These are phyloP conservation scores for Mucor saturninus DNA, from an alignment of 371 early-diverging fungal species.

Conservation along the genomic window DNA sequence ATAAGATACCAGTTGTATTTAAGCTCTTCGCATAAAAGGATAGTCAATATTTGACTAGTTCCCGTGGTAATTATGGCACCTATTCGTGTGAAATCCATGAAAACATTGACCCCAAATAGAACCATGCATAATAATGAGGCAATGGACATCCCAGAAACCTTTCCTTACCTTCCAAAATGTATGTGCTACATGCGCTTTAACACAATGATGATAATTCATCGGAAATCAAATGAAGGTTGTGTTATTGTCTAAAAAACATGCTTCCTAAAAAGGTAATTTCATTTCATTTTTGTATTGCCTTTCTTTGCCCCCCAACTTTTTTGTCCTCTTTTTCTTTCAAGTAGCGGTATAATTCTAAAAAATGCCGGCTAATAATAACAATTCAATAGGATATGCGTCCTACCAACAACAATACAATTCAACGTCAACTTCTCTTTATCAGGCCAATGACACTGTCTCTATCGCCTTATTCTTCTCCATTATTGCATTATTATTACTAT, in stretches of 20 bases:
- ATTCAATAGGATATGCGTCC: slow-evolving; percentile 48
- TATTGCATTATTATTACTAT: slow-evolving; percentile 37
- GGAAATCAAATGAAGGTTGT: background rate
- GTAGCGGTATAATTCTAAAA: slow-evolving; percentile 19
- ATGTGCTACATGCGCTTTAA: background rate
- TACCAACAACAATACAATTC: slow-evolving; percentile 49
- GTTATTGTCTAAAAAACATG: slow-evolving; percentile 3
- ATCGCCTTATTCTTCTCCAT: slow-evolving; percentile 51
- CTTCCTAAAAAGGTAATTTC: slow-evolving; percentile 17
- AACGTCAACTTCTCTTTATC: slow-evolving; percentile 20
- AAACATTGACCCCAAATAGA: too few relatives aligned
- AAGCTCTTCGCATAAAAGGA: too few relatives aligned
- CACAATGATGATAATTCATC: background rate
- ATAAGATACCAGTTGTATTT: too few relatives aligned
- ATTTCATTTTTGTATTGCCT: background rate
- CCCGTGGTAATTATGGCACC: too few relatives aligned
- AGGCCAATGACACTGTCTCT: slow-evolving; percentile 41
- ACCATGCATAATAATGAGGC: too few relatives aligned
- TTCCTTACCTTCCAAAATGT: too few relatives aligned
- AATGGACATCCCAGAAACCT: too few relatives aligned
- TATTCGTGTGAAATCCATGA: too few relatives aligned
- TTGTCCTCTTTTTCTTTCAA: background rate
- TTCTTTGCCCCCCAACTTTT: background rate
- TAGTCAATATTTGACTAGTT: too few relatives aligned
- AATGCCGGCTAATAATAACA: background rate